Evolutionary conservation across 345 rosid species (phyloP), one percentile per base, ranked within the genome.

Genomic region (Arabidopsis arenosa): DNA sequence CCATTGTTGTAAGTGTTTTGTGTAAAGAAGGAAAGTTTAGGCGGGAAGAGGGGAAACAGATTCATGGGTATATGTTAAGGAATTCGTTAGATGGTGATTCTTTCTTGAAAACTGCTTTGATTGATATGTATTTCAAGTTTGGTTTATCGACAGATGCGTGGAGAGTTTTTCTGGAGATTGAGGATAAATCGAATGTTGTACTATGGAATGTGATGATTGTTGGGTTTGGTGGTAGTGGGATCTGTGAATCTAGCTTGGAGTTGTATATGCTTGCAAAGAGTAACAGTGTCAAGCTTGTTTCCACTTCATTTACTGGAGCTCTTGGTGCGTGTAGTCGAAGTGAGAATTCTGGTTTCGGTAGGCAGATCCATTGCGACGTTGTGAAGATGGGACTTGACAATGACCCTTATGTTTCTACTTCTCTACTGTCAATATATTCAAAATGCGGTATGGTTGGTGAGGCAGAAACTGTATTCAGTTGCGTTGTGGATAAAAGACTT

Each of bases 151-250:
- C 28, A 78, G 67, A 85, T 65, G 92, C 92, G 5, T 85, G 89
- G 85, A 64, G 51, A 56, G 68, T 85, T 61, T 88, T 90, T 43
- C 21, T 77, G 55, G 79, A 53, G 74, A 37, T 81, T 79, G 86
- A 76, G 47, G 85, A 88, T 73, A 85, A 76, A 63, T 80, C 83
- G 58, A 86, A 84, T 75, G 80, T 85, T 35, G 96, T 92, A 11
- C 65, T 80, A 5, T 92, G 97, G 96, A 92, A 92, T 85, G 91
- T 92, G 77, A 83, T 90, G 87, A 85, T 92, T 81, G 81, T 81
- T 75, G 93, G 91, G 35, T 80, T 88, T 65, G 75, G 68, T 49
- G 83, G 83, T 73, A 81, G 78, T 80, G 86, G 86, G 4, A 7
- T 74, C 70, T 84, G 86, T 89, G 85, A 84, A 35, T 63, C 67